Base-by-base conservation (phyloP, 306 rosid genomes). In the Sicyos edulis region DNA sequence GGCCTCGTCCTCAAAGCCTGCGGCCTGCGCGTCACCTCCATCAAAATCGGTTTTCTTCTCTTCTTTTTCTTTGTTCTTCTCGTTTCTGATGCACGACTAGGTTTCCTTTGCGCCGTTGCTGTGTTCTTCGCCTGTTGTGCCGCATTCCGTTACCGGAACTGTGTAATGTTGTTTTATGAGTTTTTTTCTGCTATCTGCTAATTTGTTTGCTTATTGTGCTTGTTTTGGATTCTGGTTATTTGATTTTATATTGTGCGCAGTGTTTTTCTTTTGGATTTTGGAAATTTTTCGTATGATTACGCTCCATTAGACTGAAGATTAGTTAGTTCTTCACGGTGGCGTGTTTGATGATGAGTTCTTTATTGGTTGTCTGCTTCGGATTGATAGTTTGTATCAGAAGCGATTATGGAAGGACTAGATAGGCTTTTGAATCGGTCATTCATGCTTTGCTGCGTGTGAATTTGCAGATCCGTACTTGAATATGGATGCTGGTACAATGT, bases 401-500 rank as follows among this genome's bases (percentile, higher is more conserved):
- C 32, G 34, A 0, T 67, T 20, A 12, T 67, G 40, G 52, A 19
- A 11, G 20, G 16, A 0, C 26, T 67, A 2, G 9, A 5, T 10
- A 20, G 7, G 17, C 17, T 12, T 58, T 16, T 32, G 17, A n/a
- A 37, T 32, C 12, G 34, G 19, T 50, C 12, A 4, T 71, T 22
- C 14, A 12, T 50, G 45, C 20, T 61, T 12, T 63, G 52, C 22
- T 56, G 37, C 21, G 40, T 56, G 40, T 72, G 63, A 58, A 45
- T 32, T 61, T 81, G 76, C 82, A 93, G 99, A 93, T 86, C 99
- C 97, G 3, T 93, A 93, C 84, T 82, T 93, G 88, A 93, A 93
- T 58, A 93, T 90, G 7, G 99, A 93, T 80, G 97, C 99, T 8
- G 99, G 99, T 16, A 93, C 99, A 77, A 91, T 93, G 99, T 93